These are phyloP conservation scores for Termitomyces sp. DNA, from an alignment of 768 basidiomycete species.

Conservation along the genomic window DNA sequence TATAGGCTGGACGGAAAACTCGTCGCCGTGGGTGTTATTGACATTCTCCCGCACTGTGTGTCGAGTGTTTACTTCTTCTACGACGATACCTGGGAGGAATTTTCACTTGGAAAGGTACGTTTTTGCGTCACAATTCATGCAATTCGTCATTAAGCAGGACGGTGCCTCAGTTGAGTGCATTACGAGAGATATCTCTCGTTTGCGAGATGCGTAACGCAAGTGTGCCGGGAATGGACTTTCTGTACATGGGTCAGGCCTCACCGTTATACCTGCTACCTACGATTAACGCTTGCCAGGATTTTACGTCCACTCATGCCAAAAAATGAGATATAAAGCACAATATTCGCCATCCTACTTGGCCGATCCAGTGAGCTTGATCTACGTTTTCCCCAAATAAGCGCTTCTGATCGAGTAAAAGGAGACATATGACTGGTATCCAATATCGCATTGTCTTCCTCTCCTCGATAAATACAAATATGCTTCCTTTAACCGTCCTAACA, in stretches of 20 bases:
- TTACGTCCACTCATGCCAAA: conserved; percentile 88
- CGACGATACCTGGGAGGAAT: conserved; percentile 62
- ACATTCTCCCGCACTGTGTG: conserved; percentile 85
- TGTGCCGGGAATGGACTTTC: conserved; percentile 51
- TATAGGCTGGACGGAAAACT: conserved; percentile 81
- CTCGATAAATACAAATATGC: conserved; percentile 70
- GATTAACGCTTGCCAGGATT: conserved; percentile 54
- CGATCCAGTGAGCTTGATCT: conserved; percentile 65
- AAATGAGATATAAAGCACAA: conserved; percentile 97
- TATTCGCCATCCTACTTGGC: conserved; percentile 84
- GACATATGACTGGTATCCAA: conserved; percentile 72
- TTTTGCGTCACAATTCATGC: background rate
- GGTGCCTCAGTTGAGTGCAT: conserved; percentile 67
- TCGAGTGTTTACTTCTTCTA: conserved; percentile 90
- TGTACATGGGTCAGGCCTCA: conserved; percentile 77
- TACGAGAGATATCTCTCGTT: conserved; percentile 76
- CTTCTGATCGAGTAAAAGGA: conserved; percentile 43
- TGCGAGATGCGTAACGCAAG: conserved; percentile 76
- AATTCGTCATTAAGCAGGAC: background rate
- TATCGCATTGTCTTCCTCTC: conserved; percentile 54
- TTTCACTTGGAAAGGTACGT: conserved; percentile 74
- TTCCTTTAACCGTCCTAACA: conserved; percentile 62
- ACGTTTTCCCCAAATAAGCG: background rate
- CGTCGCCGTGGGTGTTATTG: conserved; percentile 84
- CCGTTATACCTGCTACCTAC: background rate